Evolutionary conservation across 208 protist species (phyloP), one percentile per base, ranked within the genome.

Genomic region (Strigomonas culicis): DNA sequence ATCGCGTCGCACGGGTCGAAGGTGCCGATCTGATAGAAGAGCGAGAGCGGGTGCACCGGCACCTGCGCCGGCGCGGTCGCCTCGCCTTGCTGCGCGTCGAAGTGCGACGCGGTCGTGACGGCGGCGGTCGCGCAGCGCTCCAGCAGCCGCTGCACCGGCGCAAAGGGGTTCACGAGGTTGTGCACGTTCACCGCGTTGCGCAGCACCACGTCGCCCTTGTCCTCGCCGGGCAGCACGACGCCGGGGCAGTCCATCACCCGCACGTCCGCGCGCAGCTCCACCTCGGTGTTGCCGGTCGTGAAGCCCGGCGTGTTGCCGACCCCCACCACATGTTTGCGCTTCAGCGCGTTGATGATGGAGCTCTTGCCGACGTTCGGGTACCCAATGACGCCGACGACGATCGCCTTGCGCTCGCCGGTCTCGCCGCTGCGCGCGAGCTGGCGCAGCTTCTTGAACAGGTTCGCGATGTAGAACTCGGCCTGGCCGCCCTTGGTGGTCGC

Each of bases 341-440:
- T 99, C n/a, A 99, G 81, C 0, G 91, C 89, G 70, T 99, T 99
- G 69, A 99, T 99, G 24, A 99, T 80, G 36, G 92, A 98, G 30
- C 81, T 95, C 79, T 99, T 99, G 24, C 94, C 98, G 8, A 99
- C 98, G 71, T 99, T 99, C 27, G 98, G 98, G 68, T 98, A 99
- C 31, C 98, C 98, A 80, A 98, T 98, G 32, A 98, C 94, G 50
- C 98, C 97, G 17, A 99, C 98, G 21, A 93, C 90, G 59, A 99
- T 97, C 4, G 86, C 63, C 65, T 92, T 95, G 68, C 87, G 85
- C 10, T 82, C 92, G 15, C 80, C 76, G 32, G 78, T 90, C 59
- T 94, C 87, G 6, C 84, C 79, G 93, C 34, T 74, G 44, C 89
- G 68, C 17, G 74, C 74, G 44, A 98, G 88, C 41, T 90, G 89